Evolutionary conservation across 495 filamentous ascomycete species (phyloP), one percentile per base, ranked within the genome.

Genomic region (Penicillium riverlandense): DNA sequence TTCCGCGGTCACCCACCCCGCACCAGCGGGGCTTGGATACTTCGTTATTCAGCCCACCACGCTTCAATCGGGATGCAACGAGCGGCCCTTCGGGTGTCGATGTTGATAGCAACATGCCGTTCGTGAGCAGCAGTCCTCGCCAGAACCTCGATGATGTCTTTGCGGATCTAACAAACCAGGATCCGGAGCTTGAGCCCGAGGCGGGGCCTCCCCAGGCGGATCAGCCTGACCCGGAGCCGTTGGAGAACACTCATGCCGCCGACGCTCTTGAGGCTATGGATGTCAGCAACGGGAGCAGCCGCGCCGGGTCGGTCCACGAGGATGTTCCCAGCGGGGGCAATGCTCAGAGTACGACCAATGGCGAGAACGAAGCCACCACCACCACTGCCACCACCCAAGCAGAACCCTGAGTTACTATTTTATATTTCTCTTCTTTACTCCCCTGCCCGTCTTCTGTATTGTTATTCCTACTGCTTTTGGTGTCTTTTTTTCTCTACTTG

Each of bases 131-230:
- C 35, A 72, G 68, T 39, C 69, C 69, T 47, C 67, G 66, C 13
- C 61, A 61, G 38, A 62, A 71, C 32, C 44, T 72, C 29, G 69
- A 71, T 38, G 69, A 74, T 45, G 61, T 74, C 9, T 74, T 74
- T 50, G 69, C 69, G 7, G 69, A 72, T 28, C 41, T 74, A 29
- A 74, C 69, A 0, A 74, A 74, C 37, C 63, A 74, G 50, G 69
- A 72, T 42, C 54, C 48, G 6, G 66, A 71, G 6, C 52, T 49
- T 10, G 66, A 70, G 11, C 31, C 50, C 10, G 63, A 68, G 38
- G 47, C 50, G 0, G 55, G 62, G 37, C 49, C 55, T 10, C 70
- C 22, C 22, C 22, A 22, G 22, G 22, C 4, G 2, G 22, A 22
- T 22, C 22, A 70, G 11, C 35, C 50, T 10, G 63, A 68, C 35